Evolutionary conservation across 2,329 filamentous ascomycete species (phyloP).

Genomic region (Lecanicillium sp.): DNA sequence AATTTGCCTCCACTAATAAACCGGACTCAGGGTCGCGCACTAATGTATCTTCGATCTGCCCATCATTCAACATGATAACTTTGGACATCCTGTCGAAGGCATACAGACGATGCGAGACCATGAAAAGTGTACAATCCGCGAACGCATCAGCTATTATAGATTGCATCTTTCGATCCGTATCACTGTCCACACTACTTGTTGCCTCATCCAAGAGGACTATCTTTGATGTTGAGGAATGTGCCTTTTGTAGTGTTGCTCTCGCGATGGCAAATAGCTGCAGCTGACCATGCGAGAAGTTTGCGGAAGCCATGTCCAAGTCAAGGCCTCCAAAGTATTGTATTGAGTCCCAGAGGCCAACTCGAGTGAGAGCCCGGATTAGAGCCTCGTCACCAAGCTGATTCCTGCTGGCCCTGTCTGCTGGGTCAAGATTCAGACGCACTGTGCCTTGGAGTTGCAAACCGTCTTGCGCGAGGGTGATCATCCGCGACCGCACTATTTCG

Average conservation of each 20-base stretch:
- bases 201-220: constrained; percentile 6
- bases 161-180: background rate
- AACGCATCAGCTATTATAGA: background rate
- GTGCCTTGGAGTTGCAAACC: constrained; percentile 1
- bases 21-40: no score
- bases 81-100: no score
- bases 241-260: constrained; percentile 14
- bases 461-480: constrained; percentile 21
- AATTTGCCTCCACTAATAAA: no score
- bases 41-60: no score
- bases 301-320: constrained; percentile 1
- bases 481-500: constrained; percentile 15
- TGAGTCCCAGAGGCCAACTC: constrained; percentile 8
- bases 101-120: background rate
- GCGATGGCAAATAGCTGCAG: constrained; percentile 10
- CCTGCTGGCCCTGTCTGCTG: background rate
- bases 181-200: constrained; percentile 1
- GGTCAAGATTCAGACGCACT: constrained; percentile 8
- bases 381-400: constrained; percentile 1
- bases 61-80: no score
- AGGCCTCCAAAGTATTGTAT: constrained; percentile 6
- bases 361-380: constrained; percentile 7
- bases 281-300: constrained; percentile 8
- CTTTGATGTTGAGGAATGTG: background rate
- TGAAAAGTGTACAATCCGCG: background rate